Evolutionary conservation across 2,329 filamentous ascomycete genomes (phyloP), one percentile per base, ranked within the genome.

Genomic region (Phialocephala subalpina): DNA sequence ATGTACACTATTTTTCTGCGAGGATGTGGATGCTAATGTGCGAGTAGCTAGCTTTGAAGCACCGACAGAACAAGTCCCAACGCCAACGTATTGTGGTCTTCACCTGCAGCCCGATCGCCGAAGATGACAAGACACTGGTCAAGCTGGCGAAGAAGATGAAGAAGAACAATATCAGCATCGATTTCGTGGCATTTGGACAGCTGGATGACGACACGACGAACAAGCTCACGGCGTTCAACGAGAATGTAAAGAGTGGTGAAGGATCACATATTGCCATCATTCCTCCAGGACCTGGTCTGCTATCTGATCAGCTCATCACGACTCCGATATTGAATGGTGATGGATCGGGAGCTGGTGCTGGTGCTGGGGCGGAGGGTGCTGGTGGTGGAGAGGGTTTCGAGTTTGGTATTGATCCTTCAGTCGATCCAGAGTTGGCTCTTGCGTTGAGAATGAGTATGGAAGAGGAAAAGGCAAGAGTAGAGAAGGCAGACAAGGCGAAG

Each of bases 121-220:
- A 99, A 77, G 91, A 93, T 70, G 92, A 97, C 80, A 96, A 96
- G 82, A 89, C 91, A 62, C 88, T 99, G 59, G 87, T 94, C 69
- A 92, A 93, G 77, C 86, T 99, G 35, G 94, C 96, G 53, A 97
- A 96, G 84, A 97, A 96, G 83, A 97, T 98, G 94, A 98, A 98
- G 89, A 99, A 99, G 87, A 92, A 91, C 80, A 95, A 92, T 76
- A 92, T 97, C 67, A 92, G 90, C 68, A 92, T 99, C 77, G 96
- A 99, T 80, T 95, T 99, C 76, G 87, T 99, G 68, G 89, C 95
- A 56, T 99, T 99, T 75, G 96, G 96, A 72, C 95, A 99, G 74
- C 86, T 97, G 61, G 93, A 96, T 72, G 92, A 94, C 73, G 93
- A 97, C 72, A 93, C 91, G 69, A 92, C 92, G 63, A 95, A 96